A percentile compares a stretch with the other conserved stretches of the same genome.
Conservation (phyloP, 2,329 filamentous ascomycete species). For the Teratosphaeria gauchensis region DNA sequence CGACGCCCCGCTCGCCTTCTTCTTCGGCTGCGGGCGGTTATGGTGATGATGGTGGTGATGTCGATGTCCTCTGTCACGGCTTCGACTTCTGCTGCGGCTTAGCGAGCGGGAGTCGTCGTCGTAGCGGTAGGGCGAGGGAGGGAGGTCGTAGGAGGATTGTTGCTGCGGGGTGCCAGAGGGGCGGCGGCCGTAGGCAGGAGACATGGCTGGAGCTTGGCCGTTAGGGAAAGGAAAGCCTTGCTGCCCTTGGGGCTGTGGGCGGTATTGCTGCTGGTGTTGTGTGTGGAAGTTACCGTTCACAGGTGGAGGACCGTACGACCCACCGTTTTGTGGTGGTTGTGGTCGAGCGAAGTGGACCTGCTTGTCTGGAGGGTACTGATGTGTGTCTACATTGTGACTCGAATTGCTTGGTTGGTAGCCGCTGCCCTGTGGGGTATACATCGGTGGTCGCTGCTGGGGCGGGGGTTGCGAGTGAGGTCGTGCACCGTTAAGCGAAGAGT, state of each 20-base stretch:
- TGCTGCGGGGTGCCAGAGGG: constrained; percentile 9
- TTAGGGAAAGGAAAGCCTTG: constrained; percentile 10
- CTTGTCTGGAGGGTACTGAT: constrained; percentile 12
- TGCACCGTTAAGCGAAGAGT: constrained; percentile 16
- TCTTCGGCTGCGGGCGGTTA: constrained; percentile 9
- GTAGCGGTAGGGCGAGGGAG: constrained; percentile 4
- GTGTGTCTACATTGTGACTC: constrained; percentile 7
- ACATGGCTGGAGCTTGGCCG: constrained; percentile 8
- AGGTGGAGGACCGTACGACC: constrained; percentile 5
- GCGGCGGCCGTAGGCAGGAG: not conserved
- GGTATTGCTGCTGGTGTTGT: constrained; percentile 7
- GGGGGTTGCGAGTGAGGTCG: constrained; percentile 22
- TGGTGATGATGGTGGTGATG: constrained; percentile 14
- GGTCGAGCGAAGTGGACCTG: constrained; percentile 3
- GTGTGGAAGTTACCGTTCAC: constrained; percentile 4
- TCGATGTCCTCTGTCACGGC: constrained; percentile 9
- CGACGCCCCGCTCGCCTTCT: constrained; percentile 19
- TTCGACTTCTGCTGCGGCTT: constrained; percentile 13
- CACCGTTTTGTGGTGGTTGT: constrained; percentile 3
- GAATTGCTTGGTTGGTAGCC: constrained; percentile 8
- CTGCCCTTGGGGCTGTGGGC: constrained; percentile 1
- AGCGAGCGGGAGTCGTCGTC: constrained; percentile 6
- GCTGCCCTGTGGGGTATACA: constrained; percentile 11
- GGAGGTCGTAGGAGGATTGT: constrained; percentile 7
- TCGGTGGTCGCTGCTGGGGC: constrained; percentile 9